Percentiles rank a stretch among this genome's conserved stretches.
Conservation (phyloP, 2,329 filamentous ascomycete species). For the Aspergillus sp. region DNA sequence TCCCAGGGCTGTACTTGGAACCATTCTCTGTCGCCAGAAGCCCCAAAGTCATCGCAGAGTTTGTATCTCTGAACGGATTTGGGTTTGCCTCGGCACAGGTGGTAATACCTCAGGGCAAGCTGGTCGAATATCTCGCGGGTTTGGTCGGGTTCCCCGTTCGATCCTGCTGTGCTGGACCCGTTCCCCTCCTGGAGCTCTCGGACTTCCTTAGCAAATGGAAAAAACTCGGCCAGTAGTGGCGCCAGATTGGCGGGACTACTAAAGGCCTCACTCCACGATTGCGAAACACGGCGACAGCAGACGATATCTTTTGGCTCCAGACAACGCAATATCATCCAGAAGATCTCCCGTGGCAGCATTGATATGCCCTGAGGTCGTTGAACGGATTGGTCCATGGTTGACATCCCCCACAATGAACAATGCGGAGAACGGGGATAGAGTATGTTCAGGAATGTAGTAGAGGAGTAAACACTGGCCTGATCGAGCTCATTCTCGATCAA, state of each 20-base stretch:
- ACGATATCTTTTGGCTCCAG: conserved; percentile 53
- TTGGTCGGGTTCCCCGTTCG: conserved; percentile 2
- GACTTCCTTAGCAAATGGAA: conserved; percentile 55
- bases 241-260: conserved; percentile 48
- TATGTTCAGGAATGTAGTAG: background rate
- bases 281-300: conserved; percentile 53
- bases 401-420: background rate
- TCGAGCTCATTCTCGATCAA: background rate
- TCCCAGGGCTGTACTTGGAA: conserved; percentile 45
- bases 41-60: conserved; percentile 37
- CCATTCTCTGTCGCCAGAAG: conserved; percentile 37
- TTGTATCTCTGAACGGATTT: conserved; percentile 47
- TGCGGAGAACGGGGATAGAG: background rate
- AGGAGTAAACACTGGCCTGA: background rate
- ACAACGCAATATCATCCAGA: conserved; percentile 53
- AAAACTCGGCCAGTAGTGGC: conserved; percentile 51
- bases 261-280: conserved; percentile 51
- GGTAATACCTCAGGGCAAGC: conserved; percentile 56
- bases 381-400: background rate
- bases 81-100: conserved; percentile 51
- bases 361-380: conserved; percentile 20
- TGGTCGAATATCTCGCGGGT: conserved; percentile 44
- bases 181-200: conserved; percentile 31
- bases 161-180: background rate
- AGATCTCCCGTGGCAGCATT: conserved; percentile 57